Evolutionary conservation across 2,329 filamentous ascomycete species (phyloP), one percentile per base, ranked within the genome.

Genomic region (Gnomoniopsis sp.): DNA sequence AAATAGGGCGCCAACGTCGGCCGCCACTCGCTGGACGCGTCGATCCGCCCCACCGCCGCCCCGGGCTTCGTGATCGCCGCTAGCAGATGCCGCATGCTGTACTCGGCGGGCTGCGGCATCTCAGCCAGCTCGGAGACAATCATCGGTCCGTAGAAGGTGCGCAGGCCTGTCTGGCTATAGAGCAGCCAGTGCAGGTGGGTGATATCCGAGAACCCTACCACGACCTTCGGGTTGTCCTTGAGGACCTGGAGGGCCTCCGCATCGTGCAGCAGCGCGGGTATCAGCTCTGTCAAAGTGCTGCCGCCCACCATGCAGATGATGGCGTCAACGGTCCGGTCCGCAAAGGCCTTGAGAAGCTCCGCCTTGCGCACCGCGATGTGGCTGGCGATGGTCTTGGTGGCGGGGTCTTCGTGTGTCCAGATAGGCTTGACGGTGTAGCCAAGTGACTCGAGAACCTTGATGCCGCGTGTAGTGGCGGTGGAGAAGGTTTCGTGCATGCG

Each of bases 131-230:
- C 75, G 1, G 73, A 66, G 49, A 77, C 69, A 2, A 70, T 65
- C 3, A 71, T 68, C 2, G 76, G 76, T 0, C 76, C 76, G 64
- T 78, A 78, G 54, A 77, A 78, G 4, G 75, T 77, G 44, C 75
- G 72, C 38, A 78, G 65, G 0, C 76, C 75, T 0, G 72, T 67
- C 12, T 67, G 26, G 1, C 69, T 70, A 59, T 74, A 60, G 36
- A 78, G 64, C 51, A 73, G 71, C 75, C 76, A 78, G 65, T 78
- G 75, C 38, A 78, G 57, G 34, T 71, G 69, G 1, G 73, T 74
- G 54, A 77, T 77, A 57, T 78, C 75, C 1, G 73, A 76, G 57
- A 69, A 75, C 1, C 75, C 76, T 17, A 77, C 70, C 1, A 78
- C 67, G 21, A 78, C 69, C 66, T 77, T 78, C 36, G 75, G 76